phyloP scores from a whole-genome alignment of 2,329 filamentous ascomycete genomes.

The Talaromyces sp. region DNA sequence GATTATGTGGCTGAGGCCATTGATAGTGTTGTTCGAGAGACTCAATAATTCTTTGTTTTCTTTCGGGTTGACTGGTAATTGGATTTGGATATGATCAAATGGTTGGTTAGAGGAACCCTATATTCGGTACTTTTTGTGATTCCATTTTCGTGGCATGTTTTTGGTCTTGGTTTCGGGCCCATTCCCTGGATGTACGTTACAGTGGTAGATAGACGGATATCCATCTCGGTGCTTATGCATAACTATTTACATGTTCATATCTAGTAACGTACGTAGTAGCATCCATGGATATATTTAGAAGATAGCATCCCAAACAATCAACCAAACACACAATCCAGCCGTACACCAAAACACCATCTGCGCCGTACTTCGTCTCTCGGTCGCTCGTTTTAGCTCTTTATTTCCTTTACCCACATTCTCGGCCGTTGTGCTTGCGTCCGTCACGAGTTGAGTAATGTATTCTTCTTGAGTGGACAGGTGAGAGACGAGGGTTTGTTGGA shows the following conservation, averaged over 20 bases:
- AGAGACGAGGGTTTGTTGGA: slow-evolving; percentile 81
- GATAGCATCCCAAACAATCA: slow-evolving; percentile 73
- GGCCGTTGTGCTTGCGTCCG: slow-evolving; percentile 73
- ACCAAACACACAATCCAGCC: slow-evolving; percentile 65
- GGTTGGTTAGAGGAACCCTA: background rate
- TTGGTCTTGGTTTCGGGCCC: background rate
- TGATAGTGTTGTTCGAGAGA: slow-evolving; percentile 66
- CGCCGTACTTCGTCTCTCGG: slow-evolving; percentile 64
- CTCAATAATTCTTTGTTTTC: slow-evolving; percentile 15
- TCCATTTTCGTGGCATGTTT: background rate
- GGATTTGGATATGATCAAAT: background rate
- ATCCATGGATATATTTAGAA: slow-evolving; percentile 33
- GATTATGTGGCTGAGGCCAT: slow-evolving; percentile 90
- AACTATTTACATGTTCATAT: background rate
- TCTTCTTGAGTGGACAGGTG: slow-evolving; percentile 83
- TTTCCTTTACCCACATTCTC: slow-evolving; percentile 88
- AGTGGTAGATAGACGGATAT: background rate
- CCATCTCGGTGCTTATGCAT: background rate
- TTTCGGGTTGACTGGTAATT: background rate
- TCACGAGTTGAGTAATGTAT: slow-evolving; percentile 81
- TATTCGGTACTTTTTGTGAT: background rate
- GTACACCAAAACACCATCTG: slow-evolving; percentile 77
- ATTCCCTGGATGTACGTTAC: slow-evolving; percentile 2
- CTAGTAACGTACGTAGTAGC: too few relatives aligned
- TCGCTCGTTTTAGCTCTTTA: slow-evolving; percentile 81